A percentile compares a stretch with the other conserved stretches of the same genome.
phyloP scores from a whole-genome alignment of 2,329 filamentous ascomycete genomes.

The Aureobasidium namibiae region DNA sequence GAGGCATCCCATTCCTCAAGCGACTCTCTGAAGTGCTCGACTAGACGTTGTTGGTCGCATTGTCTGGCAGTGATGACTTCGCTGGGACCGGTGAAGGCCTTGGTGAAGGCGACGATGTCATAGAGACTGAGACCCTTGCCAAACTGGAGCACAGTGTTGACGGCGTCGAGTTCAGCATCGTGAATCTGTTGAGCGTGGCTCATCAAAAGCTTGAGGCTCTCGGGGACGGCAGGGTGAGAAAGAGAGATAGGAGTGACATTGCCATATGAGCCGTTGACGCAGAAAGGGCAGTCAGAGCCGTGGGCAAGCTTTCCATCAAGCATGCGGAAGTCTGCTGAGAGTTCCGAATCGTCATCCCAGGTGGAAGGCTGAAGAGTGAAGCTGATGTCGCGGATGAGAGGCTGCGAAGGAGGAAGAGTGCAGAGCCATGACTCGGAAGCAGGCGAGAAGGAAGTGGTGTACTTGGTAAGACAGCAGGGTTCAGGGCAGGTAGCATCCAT shows the following conservation, averaged over 20 bases:
- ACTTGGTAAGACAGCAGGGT: constrained; percentile 6
- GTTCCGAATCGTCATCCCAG: not conserved
- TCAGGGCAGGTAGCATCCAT: constrained; percentile 8
- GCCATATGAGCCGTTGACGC: constrained; percentile 5
- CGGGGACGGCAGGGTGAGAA: constrained; percentile 1
- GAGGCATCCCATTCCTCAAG: constrained; percentile 3
- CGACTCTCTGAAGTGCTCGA: constrained; percentile 8
- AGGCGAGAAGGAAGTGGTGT: constrained; percentile 9
- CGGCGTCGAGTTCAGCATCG: constrained; percentile 3
- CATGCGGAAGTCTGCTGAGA: constrained; percentile 10
- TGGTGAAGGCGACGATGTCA: constrained; percentile 5
- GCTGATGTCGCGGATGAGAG: constrained; percentile 11
- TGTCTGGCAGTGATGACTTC: constrained; percentile 4
- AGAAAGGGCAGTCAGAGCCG: constrained; percentile 10
- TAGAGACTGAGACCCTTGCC: constrained; percentile 6
- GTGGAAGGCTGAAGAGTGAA: constrained; percentile 10
- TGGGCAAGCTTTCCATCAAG: constrained; percentile 6
- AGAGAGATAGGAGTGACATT: not conserved
- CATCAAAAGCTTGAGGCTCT: constrained; percentile 4
- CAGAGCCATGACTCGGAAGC: constrained; percentile 7
- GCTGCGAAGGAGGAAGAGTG: not conserved
- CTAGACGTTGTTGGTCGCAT: constrained; percentile 4
- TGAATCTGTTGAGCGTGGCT: constrained; percentile 5
- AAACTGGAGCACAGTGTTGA: not conserved
- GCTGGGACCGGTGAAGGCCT: constrained; percentile 1